Evolutionary conservation across 2,329 filamentous ascomycete genomes (phyloP).

Genomic region (Talaromyces marneffei): DNA sequence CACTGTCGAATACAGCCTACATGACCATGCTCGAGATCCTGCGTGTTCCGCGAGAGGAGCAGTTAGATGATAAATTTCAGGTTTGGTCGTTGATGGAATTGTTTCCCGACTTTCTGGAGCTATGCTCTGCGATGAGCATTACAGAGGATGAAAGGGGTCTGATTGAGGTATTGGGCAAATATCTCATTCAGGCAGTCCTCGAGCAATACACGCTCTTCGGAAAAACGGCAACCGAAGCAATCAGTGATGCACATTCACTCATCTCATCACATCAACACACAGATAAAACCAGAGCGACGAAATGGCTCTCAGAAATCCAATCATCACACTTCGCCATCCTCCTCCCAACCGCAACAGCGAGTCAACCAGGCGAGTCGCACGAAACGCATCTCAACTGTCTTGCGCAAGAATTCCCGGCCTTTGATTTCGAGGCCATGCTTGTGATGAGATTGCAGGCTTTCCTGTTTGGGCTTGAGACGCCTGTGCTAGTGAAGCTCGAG

Average conservation of each 20-base stretch:
- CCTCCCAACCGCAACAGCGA: not conserved
- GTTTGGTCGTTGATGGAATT: constrained; percentile 36
- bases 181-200: constrained; percentile 47
- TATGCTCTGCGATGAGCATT: constrained; percentile 29
- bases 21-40: constrained; percentile 20
- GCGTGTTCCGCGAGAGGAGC: constrained; percentile 23
- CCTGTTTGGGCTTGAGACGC: constrained; percentile 39
- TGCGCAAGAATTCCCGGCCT: constrained; percentile 24
- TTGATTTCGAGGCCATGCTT: constrained; percentile 36
- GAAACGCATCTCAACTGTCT: not conserved
- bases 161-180: constrained; percentile 43
- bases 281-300: not conserved
- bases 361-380: not conserved
- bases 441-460: constrained; percentile 40
- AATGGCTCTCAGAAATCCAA: not conserved
- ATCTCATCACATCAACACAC: not conserved
- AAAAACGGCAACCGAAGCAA: constrained; percentile 28
- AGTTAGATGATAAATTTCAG: constrained; percentile 12
- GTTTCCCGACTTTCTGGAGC: constrained; percentile 44
- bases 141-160: constrained; percentile 20
- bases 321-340: constrained; percentile 3
- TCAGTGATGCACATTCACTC: constrained; percentile 28
- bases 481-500: constrained; percentile 50
- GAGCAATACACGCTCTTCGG: constrained; percentile 44
- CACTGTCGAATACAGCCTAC: not conserved